Evolutionary conservation across 345 rosid genomes (phyloP), one percentile per base, ranked within the genome.

Genomic region (Reutealis trisperma): DNA sequence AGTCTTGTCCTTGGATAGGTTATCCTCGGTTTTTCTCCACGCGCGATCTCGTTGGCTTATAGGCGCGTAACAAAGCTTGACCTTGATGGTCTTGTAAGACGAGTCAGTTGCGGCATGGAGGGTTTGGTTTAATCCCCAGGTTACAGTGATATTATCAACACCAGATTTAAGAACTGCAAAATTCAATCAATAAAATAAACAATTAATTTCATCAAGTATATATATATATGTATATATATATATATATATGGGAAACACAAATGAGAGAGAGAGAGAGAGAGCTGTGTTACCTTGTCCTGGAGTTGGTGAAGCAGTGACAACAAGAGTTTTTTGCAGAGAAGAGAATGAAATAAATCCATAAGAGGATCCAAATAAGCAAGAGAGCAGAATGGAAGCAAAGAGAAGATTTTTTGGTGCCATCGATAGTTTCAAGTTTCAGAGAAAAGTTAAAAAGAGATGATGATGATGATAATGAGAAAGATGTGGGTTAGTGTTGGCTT

Each of bases 31-130:
- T 69, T 84, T 93, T 58, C 98, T 84, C 98, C 98, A 90, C 1
- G 91, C 85, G 34, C 98, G 87, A 71, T 93, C 93, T 63, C 59
- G 79, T 74, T 90, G 98, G 88, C 98, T 93, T 42, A 87, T 22
- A 0, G 94, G 94, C 11, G 90, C 90, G 80, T 85, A 93, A 83
- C 97, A 93, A 0, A 91, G 86, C 84, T 85, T 81, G 49, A 88
- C 85, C 79, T 73, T 71, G 70, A 89, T 71, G 14, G 72, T 87
- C 86, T 85, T 85, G 80, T 86, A 93, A 27, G 73, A 63, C 8
- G 88, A 75, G 75, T 87, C 90, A 0, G 74, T 76, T 65, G 87
- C 86, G 0, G 81, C 78, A 2, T 87, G 58, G 62, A 70, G 24
- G 77, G 75, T 87, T 78, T 82, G 83, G 84, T 88, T 88, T 24